Conservation (phyloP, 2,329 filamentous ascomycete genomes). For the Fusarium sp. region DNA sequence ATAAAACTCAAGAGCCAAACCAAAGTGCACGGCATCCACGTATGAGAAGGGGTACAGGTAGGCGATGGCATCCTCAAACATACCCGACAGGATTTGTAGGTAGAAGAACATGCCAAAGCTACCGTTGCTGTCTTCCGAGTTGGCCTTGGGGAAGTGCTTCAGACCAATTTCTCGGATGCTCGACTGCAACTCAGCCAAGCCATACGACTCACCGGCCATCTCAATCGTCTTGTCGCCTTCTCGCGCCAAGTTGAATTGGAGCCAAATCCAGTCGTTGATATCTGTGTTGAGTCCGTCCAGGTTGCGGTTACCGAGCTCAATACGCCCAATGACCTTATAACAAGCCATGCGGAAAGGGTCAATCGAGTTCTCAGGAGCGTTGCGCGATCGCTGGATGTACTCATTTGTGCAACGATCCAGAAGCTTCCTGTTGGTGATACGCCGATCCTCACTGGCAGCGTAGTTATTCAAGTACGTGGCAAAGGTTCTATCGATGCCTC, state of each 20-base stretch:
- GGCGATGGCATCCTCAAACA: slow-evolving; percentile 94
- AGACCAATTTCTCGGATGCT: slow-evolving; percentile 91
- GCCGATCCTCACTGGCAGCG: slow-evolving; percentile 80
- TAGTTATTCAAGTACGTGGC: slow-evolving; percentile 89
- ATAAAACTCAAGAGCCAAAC: slow-evolving; percentile 89
- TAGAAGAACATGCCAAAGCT: slow-evolving; percentile 94
- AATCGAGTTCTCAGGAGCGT: slow-evolving; percentile 87
- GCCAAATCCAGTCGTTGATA: slow-evolving; percentile 80
- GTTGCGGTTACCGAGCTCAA: slow-evolving; percentile 75
- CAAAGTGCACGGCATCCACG: slow-evolving; percentile 94
- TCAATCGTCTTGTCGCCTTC: slow-evolving; percentile 76
- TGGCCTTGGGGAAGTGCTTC: slow-evolving; percentile 88
- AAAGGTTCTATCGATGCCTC: slow-evolving; percentile 92
- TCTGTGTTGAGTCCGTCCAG: slow-evolving; percentile 75
- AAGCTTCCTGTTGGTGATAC: slow-evolving; percentile 79
- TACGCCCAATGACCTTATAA: slow-evolving; percentile 95
- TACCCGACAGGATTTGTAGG: slow-evolving; percentile 88
- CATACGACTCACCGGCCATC: slow-evolving; percentile 76
- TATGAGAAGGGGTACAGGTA: slow-evolving; percentile 95
- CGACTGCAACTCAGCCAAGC: slow-evolving; percentile 77
- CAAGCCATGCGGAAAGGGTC: slow-evolving; percentile 98
- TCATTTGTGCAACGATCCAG: slow-evolving; percentile 92
- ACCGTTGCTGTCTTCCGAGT: slow-evolving; percentile 80
- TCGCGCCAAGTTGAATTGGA: slow-evolving; percentile 78
- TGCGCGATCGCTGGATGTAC: slow-evolving; percentile 86